Evolutionary conservation across 2,329 filamentous ascomycete species (phyloP), one percentile per base, ranked within the genome.

Genomic region (Ceratocystis ficicola): DNA sequence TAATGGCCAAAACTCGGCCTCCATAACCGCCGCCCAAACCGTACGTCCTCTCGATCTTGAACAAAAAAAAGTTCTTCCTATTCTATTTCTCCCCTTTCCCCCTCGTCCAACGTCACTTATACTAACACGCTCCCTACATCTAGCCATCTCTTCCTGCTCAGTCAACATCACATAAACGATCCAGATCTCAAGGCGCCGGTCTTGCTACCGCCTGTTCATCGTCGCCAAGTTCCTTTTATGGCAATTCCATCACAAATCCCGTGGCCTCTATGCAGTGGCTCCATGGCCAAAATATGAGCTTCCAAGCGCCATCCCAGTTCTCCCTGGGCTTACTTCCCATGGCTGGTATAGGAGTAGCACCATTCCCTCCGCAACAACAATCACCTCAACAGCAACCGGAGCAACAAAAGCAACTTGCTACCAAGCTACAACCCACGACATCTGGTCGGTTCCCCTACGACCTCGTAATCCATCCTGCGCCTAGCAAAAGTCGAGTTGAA

Each of bases 401-500:
- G 60, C 61, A 66, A 63, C 48, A 32, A 15, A 41, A 59, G 15
- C 48, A 28, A 60, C n/a, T 28, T n/a, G 28, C 32, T n/a, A n/a
- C 41, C 8, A 55, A 55, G 15, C 32, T 41, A 25, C 52, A 60
- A 59, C 41, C 64, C 8, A 52, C 62, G 4, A 30, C 36, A 17
- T 48, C 50, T 6, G 61, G 44, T 44, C 61, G 61, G n/a, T 65
- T 62, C 25, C 66, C 66, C 3, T 67, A 67, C 62, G 12, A 67
- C 20, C 64, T 68, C 44, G 60, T 61, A n/a, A 67, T 67, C 57
- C 67, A 68, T 25, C 67, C 67, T 5, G 64, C 67, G 52, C 67
- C 68, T 5, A 66, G 44, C 8, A 69, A 68, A 59, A 69, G 67
- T 17, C 86, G 94, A 25, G 94, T 97, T 20, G 94, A 99, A 77